Evolutionary conservation across 208 protist species (phyloP), one percentile per base, ranked within the genome.

Genomic region (Phytomonas sp.): DNA sequence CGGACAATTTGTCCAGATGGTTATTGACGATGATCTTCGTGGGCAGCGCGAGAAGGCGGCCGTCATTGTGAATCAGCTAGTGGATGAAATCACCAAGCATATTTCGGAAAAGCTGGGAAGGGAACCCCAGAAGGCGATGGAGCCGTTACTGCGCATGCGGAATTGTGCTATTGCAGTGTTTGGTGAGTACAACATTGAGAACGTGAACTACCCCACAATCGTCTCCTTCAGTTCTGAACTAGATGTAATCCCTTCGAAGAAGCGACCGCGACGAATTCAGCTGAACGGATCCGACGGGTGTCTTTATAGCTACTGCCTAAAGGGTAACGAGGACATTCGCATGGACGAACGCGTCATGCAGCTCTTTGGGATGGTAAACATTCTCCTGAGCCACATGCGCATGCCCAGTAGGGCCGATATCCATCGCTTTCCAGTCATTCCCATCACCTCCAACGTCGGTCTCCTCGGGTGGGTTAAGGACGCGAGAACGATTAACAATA

Each of bases 341-440:
- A 98, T 99, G 96, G 99, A 99, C 80, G 99, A 99, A 88, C 92
- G 99, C 29, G 99, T 99, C 31, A 99, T 99, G 99, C 98, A 99
- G 89, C 88, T 99, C 34, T 99, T 99, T 77, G 98, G 97, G 17
- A 95, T 99, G 66, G 98, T 99, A 20, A 99, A 99, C 88, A 98
- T 97, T n/a, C 89, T 99, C 7, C 87, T 99, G 8, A 85, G 75
- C n/a, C 82, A 90, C 72, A 91, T 97, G 46, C 84, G 89, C n/a
- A 91, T 89, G 30, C 80, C 91, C 15, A 85, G 79, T 75, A 77
- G 85, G 63, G 82, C 81, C 6, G 82, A 87, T 70, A 99, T 99
- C 69, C 86, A 93, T 68, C 83, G 96, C 63, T 99, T 99, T 81
- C 81, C 96, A 32, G 98, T 99, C 36, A 99, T 99, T 62, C 99